These are phyloP conservation scores for Cyamopsis tetragonoloba DNA, from an alignment of 306 rosid genomes.

Conservation along the genomic window DNA sequence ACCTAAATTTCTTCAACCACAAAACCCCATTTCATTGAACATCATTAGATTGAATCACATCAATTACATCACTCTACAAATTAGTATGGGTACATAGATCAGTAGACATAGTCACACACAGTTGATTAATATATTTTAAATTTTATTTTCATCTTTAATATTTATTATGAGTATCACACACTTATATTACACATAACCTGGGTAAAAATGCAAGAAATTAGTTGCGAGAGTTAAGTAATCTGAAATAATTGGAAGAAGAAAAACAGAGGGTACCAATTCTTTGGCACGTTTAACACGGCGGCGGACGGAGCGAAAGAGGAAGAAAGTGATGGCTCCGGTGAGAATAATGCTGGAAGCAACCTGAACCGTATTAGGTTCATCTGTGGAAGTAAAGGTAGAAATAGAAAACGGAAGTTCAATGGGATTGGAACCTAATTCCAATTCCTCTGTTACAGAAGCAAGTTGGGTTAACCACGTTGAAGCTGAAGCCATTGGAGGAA, in stretches of 20 bases:
- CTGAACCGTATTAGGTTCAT: conserved; percentile 55
- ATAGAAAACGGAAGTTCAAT: conserved; percentile 36
- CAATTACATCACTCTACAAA: neutral
- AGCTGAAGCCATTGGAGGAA: conserved; percentile 10
- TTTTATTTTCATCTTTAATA: too few relatives aligned
- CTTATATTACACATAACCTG: too few relatives aligned
- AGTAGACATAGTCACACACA: too few relatives aligned
- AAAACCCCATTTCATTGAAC: conserved; percentile 28
- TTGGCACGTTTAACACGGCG: conserved; percentile 64
- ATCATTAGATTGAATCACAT: neutral
- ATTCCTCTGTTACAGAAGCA: conserved; percentile 20
- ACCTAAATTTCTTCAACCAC: conserved; percentile 66
- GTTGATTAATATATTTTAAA: too few relatives aligned
- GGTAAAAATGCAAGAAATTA: too few relatives aligned
- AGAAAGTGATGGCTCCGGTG: conserved; percentile 51
- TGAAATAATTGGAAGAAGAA: neutral
- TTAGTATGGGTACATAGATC: too few relatives aligned
- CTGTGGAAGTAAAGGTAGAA: conserved; percentile 39
- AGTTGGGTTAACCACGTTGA: conserved; percentile 37
- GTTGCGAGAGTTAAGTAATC: too few relatives aligned
- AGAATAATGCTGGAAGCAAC: conserved; percentile 58
- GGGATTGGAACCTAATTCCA: too few relatives aligned
- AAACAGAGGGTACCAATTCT: conserved; percentile 46
- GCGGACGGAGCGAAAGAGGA: conserved; percentile 59
- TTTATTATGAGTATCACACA: too few relatives aligned